Evolutionary conservation across 805 yeast species (phyloP).

Genomic region (Nakazawaea populi): DNA sequence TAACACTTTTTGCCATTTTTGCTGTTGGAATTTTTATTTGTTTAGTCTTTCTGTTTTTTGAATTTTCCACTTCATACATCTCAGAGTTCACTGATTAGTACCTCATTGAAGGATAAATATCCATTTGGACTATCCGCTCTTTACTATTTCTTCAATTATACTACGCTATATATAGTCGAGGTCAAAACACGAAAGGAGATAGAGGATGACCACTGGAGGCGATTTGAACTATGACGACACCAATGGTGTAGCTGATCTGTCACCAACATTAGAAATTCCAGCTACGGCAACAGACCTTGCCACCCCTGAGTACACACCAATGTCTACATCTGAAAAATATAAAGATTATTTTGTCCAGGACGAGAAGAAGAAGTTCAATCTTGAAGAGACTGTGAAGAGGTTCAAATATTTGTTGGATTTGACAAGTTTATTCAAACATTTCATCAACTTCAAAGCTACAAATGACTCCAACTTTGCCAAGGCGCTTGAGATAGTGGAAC

Average conservation of each 20-base stretch:
- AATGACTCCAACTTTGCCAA: slow-evolving; percentile 51
- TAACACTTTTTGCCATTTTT: not conserved
- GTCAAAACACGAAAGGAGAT: slow-evolving; percentile 1
- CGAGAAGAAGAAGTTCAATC: slow-evolving; percentile 34
- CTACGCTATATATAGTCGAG: no score
- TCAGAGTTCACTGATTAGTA: no score
- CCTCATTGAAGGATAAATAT: no score
- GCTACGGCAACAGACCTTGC: not conserved
- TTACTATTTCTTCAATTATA: no score
- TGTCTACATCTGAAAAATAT: slow-evolving; percentile 13
- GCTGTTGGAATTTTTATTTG: no score
- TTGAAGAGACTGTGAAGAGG: slow-evolving; percentile 56
- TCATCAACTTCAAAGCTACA: slow-evolving; percentile 57
- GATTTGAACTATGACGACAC: slow-evolving; percentile 4
- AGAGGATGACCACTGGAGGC: slow-evolving; percentile 8
- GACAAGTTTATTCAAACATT: slow-evolving; percentile 62
- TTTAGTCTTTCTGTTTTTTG: no score
- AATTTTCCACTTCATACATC: no score
- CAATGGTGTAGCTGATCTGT: not conserved
- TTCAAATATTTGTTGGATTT: slow-evolving; percentile 62
- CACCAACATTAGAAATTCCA: not conserved
- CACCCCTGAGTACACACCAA: slow-evolving; percentile 2
- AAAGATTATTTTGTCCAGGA: slow-evolving; percentile 27
- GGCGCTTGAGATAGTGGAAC: slow-evolving; percentile 39
- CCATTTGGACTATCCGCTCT: no score